Evolutionary conservation across 2,329 filamentous ascomycete species (phyloP).

Genomic region (Pseudogymnoascus sp.): DNA sequence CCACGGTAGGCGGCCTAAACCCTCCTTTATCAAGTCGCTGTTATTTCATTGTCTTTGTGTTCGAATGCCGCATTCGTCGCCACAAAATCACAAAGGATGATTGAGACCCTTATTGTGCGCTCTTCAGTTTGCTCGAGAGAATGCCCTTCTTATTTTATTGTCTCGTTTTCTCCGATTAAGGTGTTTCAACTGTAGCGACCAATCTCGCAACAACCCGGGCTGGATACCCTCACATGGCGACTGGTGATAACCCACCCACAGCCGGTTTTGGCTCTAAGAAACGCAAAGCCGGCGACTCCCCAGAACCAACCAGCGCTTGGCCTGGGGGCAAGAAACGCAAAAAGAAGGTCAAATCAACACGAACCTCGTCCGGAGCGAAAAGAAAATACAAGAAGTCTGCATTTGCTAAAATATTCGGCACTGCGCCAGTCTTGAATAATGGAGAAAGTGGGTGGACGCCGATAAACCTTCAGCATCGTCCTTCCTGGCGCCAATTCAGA

Average conservation of each 20-base stretch:
- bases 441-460: neutral
- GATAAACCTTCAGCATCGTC: neutral
- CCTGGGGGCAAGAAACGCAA: neutral
- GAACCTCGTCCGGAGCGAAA: neutral
- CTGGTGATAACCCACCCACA: neutral
- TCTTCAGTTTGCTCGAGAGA: neutral
- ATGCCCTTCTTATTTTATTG: neutral
- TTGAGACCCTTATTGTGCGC: neutral
- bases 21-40: neutral
- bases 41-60: neutral
- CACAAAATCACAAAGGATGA: neutral
- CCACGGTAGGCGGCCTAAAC: neutral
- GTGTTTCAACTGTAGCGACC: neutral
- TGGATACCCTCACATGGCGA: neutral
- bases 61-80: neutral
- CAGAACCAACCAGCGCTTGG: neutral
- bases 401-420: slow-evolving; percentile 1
- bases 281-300: neutral
- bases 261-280: neutral
- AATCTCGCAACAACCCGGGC: neutral
- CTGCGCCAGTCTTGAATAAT: neutral
- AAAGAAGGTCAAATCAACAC: neutral
- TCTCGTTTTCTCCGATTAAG: neutral
- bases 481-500: neutral
- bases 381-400: neutral